Conservation (phyloP, 2,329 filamentous ascomycete species). For the Curvularia verruculosa region DNA sequence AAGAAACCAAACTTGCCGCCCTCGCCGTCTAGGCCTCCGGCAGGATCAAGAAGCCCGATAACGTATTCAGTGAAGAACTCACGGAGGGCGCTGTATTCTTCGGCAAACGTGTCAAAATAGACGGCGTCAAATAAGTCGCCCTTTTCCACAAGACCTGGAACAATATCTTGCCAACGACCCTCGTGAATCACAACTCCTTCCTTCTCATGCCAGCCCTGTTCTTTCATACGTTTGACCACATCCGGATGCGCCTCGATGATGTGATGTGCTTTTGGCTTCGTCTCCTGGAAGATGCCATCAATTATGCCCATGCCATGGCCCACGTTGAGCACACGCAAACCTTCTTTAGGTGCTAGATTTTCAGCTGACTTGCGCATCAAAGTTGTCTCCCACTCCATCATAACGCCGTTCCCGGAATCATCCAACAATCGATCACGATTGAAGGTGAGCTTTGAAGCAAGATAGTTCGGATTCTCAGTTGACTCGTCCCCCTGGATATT, state of each 20-base stretch:
- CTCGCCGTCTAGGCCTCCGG: slow-evolving; percentile 48
- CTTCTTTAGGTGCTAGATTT: slow-evolving; percentile 47
- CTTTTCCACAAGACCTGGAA: slow-evolving; percentile 53
- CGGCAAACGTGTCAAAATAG: slow-evolving; percentile 98
- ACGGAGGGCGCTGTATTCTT: slow-evolving; percentile 85
- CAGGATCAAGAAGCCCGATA: slow-evolving; percentile 73
- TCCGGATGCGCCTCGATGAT: slow-evolving; percentile 60
- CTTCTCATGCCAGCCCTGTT: slow-evolving; percentile 57
- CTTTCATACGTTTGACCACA: slow-evolving; percentile 54
- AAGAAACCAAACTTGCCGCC: slow-evolving; percentile 67
- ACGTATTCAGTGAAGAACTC: slow-evolving; percentile 89
- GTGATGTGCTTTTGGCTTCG: slow-evolving; percentile 54
- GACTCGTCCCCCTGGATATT: slow-evolving; percentile 37
- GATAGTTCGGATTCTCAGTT: slow-evolving; percentile 56
- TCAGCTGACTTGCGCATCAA: slow-evolving; percentile 57
- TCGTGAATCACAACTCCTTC: slow-evolving; percentile 57
- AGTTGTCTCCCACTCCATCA: slow-evolving; percentile 61
- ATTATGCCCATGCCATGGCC: slow-evolving; percentile 61
- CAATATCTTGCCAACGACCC: slow-evolving; percentile 58
- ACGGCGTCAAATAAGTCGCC: slow-evolving; percentile 60
- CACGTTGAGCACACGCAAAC: slow-evolving; percentile 56
- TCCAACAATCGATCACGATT: slow-evolving; percentile 55
- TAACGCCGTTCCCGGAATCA: slow-evolving; percentile 57
- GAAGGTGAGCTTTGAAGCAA: slow-evolving; percentile 56
- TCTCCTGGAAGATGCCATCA: slow-evolving; percentile 54